phyloP scores from a whole-genome alignment of 2,329 filamentous ascomycete species.

The Penicillium digitatum region DNA sequence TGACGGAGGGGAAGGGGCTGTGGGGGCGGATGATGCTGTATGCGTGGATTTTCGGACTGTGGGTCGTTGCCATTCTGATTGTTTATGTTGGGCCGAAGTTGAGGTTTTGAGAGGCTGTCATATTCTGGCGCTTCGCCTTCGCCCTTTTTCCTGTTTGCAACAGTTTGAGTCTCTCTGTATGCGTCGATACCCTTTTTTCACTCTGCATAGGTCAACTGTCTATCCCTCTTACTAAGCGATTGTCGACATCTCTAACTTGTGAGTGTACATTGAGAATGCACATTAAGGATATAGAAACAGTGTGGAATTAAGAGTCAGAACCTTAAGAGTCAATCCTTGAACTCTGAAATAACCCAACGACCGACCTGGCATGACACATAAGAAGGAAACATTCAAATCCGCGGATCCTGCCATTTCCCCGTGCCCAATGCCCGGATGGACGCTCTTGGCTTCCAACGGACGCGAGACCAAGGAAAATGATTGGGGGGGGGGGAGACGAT shows the following conservation, averaged over 20 bases:
- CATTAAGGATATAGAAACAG: neutral
- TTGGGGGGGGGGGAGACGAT: constrained; percentile 29
- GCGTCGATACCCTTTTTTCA: neutral
- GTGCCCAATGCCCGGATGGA: constrained; percentile 24
- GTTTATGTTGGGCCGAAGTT: constrained; percentile 87
- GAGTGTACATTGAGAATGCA: neutral
- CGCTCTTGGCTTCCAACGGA: constrained; percentile 26
- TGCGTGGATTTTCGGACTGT: constrained; percentile 75
- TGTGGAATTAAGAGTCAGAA: constrained; percentile 19
- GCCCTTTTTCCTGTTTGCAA: neutral
- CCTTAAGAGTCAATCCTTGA: constrained; percentile 25
- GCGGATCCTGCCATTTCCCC: constrained; percentile 29
- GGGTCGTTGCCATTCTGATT: constrained; percentile 70
- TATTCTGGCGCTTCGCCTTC: neutral
- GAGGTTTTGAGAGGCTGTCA: constrained; percentile 59
- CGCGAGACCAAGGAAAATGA: constrained; percentile 27
- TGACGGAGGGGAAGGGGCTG: constrained; percentile 87
- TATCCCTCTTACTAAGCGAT: neutral
- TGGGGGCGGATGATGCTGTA: constrained; percentile 80
- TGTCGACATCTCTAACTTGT: neutral
- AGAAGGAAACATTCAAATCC: constrained; percentile 35
- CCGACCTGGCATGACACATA: constrained; percentile 38
- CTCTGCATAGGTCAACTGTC: neutral
- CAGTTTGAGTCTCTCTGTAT: neutral
- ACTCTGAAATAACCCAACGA: constrained; percentile 32